Evolutionary conservation across 202 grass and related monocot genomes (phyloP), one percentile per base, ranked within the genome.

Genomic region (Carex arenaria): DNA sequence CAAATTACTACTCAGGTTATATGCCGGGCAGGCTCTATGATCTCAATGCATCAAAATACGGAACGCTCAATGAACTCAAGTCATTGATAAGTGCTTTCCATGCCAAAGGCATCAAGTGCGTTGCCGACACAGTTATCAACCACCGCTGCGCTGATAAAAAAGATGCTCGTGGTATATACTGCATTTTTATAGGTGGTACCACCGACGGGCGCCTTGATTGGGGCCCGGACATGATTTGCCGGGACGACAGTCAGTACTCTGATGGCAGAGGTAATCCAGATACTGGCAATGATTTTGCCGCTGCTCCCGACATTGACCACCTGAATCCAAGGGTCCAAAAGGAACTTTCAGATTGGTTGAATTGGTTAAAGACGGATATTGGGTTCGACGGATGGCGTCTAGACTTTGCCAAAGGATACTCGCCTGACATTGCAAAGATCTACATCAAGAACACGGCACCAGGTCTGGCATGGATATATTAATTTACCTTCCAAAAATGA

Each of bases 261-360:
- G 89, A 91, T 80, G 91, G 91, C 89, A 89, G 87, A 12, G 94
- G 49, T 61, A 88, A 97, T 80, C 86, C 78, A 57, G 94, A 97
- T 85, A 97, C 94, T 2, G 91, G 94, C 74, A 77, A 12, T 2
- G 81, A 62, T 85, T 97, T 79, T 84, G 14, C 55, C 0, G 65
- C 84, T 1, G 94, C 89, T 1, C 91, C 94, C 7, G 94, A 97
- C 88, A 92, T 97, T 53, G 94, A 97, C 91, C 94, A 94, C 90
- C 87, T 92, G 79, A 97, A 94, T 76, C 66, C 36, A 30, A 81
- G 65, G 8, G 94, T 97, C 6, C 94, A 83, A 78, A 66, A 75
- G 0, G 94, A 97, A 89, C 91, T 97, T 74, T 83, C 74, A 10
- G 82, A 92, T 5, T 97, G 94, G 94, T 85, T 97, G 51, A 87